Conservation (phyloP, 306 rosid genomes). For the Lupinus albus region DNA sequence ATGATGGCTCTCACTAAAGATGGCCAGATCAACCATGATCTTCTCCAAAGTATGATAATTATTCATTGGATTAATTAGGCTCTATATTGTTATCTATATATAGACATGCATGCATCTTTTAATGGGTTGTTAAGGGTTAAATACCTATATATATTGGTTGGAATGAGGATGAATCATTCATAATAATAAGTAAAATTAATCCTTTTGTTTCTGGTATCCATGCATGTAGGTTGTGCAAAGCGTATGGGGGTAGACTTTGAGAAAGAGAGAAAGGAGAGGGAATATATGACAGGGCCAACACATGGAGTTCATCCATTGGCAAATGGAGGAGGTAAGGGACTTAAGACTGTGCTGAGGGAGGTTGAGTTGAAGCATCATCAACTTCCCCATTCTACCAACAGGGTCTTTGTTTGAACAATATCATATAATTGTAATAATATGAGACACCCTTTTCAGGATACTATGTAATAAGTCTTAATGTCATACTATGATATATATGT, state of each 20-base stretch:
- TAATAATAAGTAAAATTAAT: background rate
- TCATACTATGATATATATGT: background rate
- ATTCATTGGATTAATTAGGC: background rate
- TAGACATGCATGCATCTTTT: no score
- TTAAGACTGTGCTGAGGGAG: constrained; percentile 66
- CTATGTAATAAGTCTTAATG: background rate
- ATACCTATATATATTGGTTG: no score
- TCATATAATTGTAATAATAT: no score
- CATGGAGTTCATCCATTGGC: constrained; percentile 78
- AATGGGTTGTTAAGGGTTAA: no score
- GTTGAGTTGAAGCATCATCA: constrained; percentile 22
- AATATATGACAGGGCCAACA: constrained; percentile 57
- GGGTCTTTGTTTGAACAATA: constrained; percentile 60
- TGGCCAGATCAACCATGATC: constrained; percentile 58
- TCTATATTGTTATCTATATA: background rate
- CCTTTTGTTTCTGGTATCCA: background rate
- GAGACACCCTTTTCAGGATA: constrained; percentile 2
- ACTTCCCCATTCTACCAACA: constrained; percentile 29
- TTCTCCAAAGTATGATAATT: constrained; percentile 38
- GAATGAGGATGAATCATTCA: no score
- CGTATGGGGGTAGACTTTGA: constrained; percentile 48
- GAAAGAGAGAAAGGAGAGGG: constrained; percentile 63
- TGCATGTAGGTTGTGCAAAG: constrained; percentile 46
- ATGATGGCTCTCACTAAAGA: constrained; percentile 85
- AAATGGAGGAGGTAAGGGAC: constrained; percentile 69